Evolutionary conservation across 352 stramenopile genomes (phyloP), one percentile per base, ranked within the genome.

Genomic region (Globisporangium parvum): DNA sequence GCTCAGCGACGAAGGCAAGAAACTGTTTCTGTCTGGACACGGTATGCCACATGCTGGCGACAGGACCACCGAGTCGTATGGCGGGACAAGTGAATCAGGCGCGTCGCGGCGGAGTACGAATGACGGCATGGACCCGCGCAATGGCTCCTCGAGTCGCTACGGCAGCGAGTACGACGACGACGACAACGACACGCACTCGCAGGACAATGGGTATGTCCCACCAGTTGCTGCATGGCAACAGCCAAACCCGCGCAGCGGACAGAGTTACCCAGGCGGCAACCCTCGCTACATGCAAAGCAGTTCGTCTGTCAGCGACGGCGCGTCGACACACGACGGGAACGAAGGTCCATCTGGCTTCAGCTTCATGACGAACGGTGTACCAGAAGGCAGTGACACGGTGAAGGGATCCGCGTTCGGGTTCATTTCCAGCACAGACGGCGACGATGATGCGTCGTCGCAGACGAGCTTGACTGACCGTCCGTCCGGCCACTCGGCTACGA

Each of bases 1-100:
- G 14, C 73, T 95, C 20, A 95, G 85, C 49, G 77, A 90, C 31
- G 85, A 95, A 77, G 85, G 85, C 59, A 93, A 93, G 61, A 75
- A 79, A n/a, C 57, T 94, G 3, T 91, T 91, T 55, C 62, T 90
- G 14, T 62, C 72, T 33, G 76, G 75, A 14, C 70, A 95, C 51
- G 63, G 68, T 33, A 63, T 68, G 49, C 55, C 50, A 23, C 66
- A 55, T 2, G 59, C 56, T 50, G 56, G 47, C n/a, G 51, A 59
- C 17, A 60, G 58, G 20, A 64, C 70, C 21, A 77, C 31, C 70
- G 1, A 66, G 60, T 44, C 67, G 60, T 24, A 59, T 53, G n/a
- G 57, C 6, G 20, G 18, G 8, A 23, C 67, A 20, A 69, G 65
- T 35, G 71, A 80, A 14, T 62, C 62, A 8, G 60, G 62, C 11